Conservation (phyloP, 2,329 filamentous ascomycete genomes). For the Nemania abortiva region DNA sequence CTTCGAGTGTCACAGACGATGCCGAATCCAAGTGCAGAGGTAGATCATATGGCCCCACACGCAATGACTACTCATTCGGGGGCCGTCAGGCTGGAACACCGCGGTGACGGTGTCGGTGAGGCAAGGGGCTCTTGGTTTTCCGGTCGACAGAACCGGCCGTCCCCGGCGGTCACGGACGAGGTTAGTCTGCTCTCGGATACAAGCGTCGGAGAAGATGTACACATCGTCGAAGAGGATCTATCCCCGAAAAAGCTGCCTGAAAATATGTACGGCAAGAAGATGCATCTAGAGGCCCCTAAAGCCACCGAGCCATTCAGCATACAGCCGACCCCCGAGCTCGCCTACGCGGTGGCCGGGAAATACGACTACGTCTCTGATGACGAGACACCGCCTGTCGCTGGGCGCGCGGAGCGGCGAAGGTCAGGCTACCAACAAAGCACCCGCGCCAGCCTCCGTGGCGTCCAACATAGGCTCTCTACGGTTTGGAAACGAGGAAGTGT, state of each 20-base stretch:
- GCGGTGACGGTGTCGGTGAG: constrained; percentile 33
- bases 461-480: constrained; percentile 47
- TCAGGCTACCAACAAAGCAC: constrained; percentile 39
- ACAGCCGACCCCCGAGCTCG: constrained; percentile 50
- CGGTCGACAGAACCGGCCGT: constrained; percentile 29
- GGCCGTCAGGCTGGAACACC: constrained; percentile 30
- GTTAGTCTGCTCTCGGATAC: constrained; percentile 49
- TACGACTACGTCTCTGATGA: constrained; percentile 46
- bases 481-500: constrained; percentile 46
- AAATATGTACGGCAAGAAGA: constrained; percentile 30
- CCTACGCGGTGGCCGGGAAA: constrained; percentile 43
- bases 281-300: constrained; percentile 42
- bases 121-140: constrained; percentile 41
- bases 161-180: constrained; percentile 40
- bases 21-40: constrained; percentile 33
- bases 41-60: constrained; percentile 37
- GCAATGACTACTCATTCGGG: constrained; percentile 43
- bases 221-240: constrained; percentile 41
- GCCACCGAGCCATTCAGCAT: constrained; percentile 49
- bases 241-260: constrained; percentile 32
- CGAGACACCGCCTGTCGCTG: constrained; percentile 38
- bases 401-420: constrained; percentile 37
- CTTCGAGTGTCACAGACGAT: constrained; percentile 32
- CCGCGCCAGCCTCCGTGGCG: constrained; percentile 35
- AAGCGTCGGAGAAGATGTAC: constrained; percentile 45